Evolutionary conservation across 2,329 filamentous ascomycete species (phyloP).

Genomic region (Sarocladium strictum): DNA sequence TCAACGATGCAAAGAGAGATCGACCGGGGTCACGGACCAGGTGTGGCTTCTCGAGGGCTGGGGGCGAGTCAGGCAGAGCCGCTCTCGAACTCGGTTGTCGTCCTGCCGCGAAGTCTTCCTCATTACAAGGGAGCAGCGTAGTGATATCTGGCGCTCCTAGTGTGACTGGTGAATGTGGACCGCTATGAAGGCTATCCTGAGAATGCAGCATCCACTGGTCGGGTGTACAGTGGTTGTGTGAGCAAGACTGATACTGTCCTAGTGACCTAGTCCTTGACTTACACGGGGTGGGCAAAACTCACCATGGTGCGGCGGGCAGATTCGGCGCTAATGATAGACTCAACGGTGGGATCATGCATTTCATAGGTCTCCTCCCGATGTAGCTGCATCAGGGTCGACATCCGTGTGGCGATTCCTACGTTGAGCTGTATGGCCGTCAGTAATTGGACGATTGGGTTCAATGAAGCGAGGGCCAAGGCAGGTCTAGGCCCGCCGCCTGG

Average conservation of each 20-base stretch:
- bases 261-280: neutral
- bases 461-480: constrained; percentile 9
- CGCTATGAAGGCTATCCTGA: constrained; percentile 51
- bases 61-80: constrained; percentile 46
- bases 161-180: constrained; percentile 44
- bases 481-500: neutral
- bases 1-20: constrained; percentile 49
- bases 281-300: constrained; percentile 18
- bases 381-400: constrained; percentile 49
- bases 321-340: constrained; percentile 43
- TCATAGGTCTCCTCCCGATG: constrained; percentile 51
- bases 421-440: constrained; percentile 37
- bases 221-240: neutral
- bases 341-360: constrained; percentile 33
- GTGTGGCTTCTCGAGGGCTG: constrained; percentile 38
- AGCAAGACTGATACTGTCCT: neutral
- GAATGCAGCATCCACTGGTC: constrained; percentile 53
- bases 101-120: constrained; percentile 44
- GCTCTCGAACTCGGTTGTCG: constrained; percentile 42
- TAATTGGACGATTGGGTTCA: neutral
- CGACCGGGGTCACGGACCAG: constrained; percentile 37
- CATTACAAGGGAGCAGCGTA: constrained; percentile 45
- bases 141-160: constrained; percentile 49
- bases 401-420: constrained; percentile 49
- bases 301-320: constrained; percentile 52